Conservation (phyloP, 2,329 filamentous ascomycete genomes). For the Aspergillus phoenicis region DNA sequence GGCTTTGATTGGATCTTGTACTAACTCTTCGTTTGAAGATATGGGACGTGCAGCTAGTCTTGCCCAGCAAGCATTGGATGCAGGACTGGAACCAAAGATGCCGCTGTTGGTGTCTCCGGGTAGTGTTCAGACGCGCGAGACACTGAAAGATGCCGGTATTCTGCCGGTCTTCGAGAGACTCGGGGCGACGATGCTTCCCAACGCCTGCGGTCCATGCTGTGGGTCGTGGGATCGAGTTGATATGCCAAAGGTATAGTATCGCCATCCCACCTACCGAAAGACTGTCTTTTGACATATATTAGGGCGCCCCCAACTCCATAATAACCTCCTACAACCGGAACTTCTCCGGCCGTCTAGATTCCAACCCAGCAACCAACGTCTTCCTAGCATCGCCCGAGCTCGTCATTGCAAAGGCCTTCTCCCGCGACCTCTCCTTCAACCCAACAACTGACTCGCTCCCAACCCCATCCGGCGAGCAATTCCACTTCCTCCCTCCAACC, state of each 20-base stretch:
- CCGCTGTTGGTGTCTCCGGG: background rate
- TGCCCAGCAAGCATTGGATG: background rate
- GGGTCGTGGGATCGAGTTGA: background rate
- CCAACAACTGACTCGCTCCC: background rate
- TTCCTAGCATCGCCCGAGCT: background rate
- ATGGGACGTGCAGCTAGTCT: background rate
- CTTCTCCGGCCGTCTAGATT: background rate
- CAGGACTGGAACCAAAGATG: background rate
- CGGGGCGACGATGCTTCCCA: background rate
- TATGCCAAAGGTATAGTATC: background rate
- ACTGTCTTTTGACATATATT: background rate
- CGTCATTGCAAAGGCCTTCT: background rate
- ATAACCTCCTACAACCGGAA: background rate
- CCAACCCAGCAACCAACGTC: background rate
- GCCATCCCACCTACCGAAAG: background rate
- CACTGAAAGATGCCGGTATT: background rate
- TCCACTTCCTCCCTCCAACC: background rate
- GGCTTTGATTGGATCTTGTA: background rate
- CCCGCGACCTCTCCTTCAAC: background rate
- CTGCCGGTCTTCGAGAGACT: background rate
- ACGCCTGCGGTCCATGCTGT: background rate
- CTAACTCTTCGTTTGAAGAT: conserved; percentile 2
- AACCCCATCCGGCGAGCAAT: background rate
- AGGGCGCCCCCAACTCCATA: background rate
- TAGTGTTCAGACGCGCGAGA: background rate